These are phyloP conservation scores for Leishmania turanica DNA, from an alignment of 208 protist genomes.

Conservation along the genomic window DNA sequence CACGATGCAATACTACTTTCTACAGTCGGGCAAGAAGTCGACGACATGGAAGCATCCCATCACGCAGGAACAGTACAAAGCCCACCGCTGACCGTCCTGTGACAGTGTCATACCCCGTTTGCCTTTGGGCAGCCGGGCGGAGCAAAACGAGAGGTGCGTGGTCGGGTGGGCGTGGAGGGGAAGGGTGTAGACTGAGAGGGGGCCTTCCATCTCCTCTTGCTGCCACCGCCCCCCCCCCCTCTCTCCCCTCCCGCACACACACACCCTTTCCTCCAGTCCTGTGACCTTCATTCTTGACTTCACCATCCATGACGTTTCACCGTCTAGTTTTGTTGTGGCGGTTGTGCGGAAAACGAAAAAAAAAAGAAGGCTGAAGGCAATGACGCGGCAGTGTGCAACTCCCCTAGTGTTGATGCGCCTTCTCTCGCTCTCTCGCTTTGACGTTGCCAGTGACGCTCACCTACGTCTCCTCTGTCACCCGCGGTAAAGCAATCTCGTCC, in stretches of 20 bases:
- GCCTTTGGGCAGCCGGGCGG: not conserved
- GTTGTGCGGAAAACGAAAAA: constrained; percentile 3
- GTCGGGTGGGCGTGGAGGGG: not conserved
- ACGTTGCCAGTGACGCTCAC: not conserved
- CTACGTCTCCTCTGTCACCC: not conserved
- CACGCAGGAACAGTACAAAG: constrained; percentile 41
- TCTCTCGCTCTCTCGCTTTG: not conserved
- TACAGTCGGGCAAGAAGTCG: constrained; percentile 35
- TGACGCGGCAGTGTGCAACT: not conserved
- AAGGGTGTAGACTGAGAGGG: no score
- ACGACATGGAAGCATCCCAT: constrained; percentile 39
- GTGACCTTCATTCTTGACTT: no score
- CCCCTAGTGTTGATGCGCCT: not conserved
- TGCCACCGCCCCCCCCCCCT: no score
- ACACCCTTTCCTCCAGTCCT: not conserved
- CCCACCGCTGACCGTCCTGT: constrained; percentile 5
- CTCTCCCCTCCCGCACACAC: no score
- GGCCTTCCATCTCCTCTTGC: not conserved
- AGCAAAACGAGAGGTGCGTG: not conserved
- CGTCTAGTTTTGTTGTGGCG: not conserved
- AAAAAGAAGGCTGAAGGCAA: not conserved
- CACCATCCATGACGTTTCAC: not conserved
- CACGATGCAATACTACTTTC: constrained; percentile 41
- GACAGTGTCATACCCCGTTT: not conserved
- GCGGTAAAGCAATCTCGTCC: no score